A percentile compares a stretch with the other conserved stretches of the same genome.
Conservation (phyloP, 108 stramenopile species). For the Fragilaria crotonensis region DNA sequence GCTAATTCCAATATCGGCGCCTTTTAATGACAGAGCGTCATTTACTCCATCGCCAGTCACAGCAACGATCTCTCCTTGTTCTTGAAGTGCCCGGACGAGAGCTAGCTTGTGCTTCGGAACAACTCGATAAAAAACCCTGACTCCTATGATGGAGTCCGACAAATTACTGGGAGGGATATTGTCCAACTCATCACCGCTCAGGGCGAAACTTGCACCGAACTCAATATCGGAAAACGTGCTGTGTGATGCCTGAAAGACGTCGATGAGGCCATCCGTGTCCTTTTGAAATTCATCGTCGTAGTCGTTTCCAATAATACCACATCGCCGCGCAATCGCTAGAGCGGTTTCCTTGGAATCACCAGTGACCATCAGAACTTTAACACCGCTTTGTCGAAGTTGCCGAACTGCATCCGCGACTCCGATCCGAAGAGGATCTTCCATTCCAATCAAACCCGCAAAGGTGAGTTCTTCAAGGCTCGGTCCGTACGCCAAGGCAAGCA, state of each 20-base stretch:
- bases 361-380: slow-evolving; percentile 94
- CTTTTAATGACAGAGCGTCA: slow-evolving; percentile 93
- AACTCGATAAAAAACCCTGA: slow-evolving; percentile 92
- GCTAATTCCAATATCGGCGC: slow-evolving; percentile 97
- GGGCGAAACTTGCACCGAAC: slow-evolving; percentile 20
- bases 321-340: slow-evolving; percentile 80
- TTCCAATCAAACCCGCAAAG: slow-evolving; percentile 88
- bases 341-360: slow-evolving; percentile 96
- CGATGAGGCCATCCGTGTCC: slow-evolving; percentile 1
- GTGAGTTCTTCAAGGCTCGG: slow-evolving; percentile 43
- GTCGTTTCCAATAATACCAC: slow-evolving; percentile 64
- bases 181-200: slow-evolving; percentile 77
- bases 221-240: slow-evolving; percentile 23
- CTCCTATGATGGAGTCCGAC: slow-evolving; percentile 55
- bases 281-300: slow-evolving; percentile 4
- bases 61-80: slow-evolving; percentile 88
- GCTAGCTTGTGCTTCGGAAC: slow-evolving; percentile 93
- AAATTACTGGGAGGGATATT: slow-evolving; percentile 58
- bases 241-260: background rate
- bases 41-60: slow-evolving; percentile 99
- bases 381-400: slow-evolving; percentile 72
- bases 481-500: slow-evolving; percentile 87
- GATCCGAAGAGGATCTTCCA: slow-evolving; percentile 90
- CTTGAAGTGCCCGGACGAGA: slow-evolving; percentile 90
- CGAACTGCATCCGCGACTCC: slow-evolving; percentile 76